Evolutionary conservation across 2,329 filamentous ascomycete species (phyloP), one percentile per base, ranked within the genome.

Genomic region (Ophiosphaerella korrae): DNA sequence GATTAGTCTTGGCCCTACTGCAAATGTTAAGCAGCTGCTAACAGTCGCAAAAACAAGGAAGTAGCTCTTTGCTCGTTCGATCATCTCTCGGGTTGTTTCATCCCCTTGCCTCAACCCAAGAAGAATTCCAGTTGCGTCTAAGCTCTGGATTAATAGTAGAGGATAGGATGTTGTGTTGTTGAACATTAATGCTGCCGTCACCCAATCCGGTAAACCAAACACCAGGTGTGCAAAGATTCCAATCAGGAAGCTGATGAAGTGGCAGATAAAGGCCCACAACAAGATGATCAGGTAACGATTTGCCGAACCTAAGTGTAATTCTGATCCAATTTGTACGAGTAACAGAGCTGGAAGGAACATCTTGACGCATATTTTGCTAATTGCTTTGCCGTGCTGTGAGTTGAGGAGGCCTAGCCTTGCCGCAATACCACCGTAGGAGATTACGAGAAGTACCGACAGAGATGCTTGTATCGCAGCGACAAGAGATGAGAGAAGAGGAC

Each of bases 11-110:
- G 85, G 85, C 0, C 85, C 85, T 1, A 88, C 74, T 1, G 82
- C 83, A 67, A 88, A 88, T 0, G 84, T 87, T 53, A 88, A 68
- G 46, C 80, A 84, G 59, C 82, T 86, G 18, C 79, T 80, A 3
- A 88, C 75, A 16, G 85, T 86, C 3, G 84, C 80, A 59, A 84
- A 87, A 42, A 88, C 81, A 2, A 88, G 72, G 60, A 88, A 87
- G 65, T 87, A 88, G 18, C 82, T 83, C 66, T 87, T 84, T 8
- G 84, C 84, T 5, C 85, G 75, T 47, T 81, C 78, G 7, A 87
- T 75, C 1, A 81, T 81, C 1, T 75, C 74, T 2, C 67, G 54
- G 3, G 74, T 71, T 1, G 73, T 66, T 58, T 80, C 74, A 62
- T 78, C 55, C 52, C 66, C 53, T 44, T 79, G 70, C 18, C 86